Evolutionary conservation across 2,329 filamentous ascomycete species (phyloP), one percentile per base, ranked within the genome.

Genomic region (Neofusicoccum umdonicola): DNA sequence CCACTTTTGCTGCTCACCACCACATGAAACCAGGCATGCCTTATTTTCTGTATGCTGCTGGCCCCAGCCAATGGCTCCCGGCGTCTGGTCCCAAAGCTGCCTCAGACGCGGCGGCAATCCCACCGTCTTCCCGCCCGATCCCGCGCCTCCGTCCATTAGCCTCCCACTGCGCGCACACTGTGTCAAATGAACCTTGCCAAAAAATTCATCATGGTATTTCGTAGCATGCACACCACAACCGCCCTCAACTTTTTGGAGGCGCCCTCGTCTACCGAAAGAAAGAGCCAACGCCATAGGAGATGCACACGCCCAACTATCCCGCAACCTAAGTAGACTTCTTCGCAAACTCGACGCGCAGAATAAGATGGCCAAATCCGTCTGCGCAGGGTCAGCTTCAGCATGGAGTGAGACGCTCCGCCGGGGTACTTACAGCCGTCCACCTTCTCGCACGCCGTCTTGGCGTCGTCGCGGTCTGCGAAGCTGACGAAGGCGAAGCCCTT

Each of bases 401-500:
- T 12, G 17, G 35, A 15, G 15, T 15, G 9, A 8, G 3, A 8
- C 2, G 37, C 19, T 47, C 7, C 22, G 13, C 27, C 35, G 31
- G 37, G 44, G 12, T 56, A 54, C 61, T 63, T 56, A 45, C 9
- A 97, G 74, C 95, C 95, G 81, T 99, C 95, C 92, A 99, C 94
- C 87, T 97, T 97, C 82, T 90, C 90, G 82, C 92, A 96, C 45
- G 95, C 95, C 83, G 90, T 91, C 72, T 91, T 91, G 71, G 95
- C 95, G 79, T 99, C 95, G 71, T 84, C 80, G 71, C 95, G 85
- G 79, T 99, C 95, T 66, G 90, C 91, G 76, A 95, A 99, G 80
- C 92, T 96, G 84, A 99, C 96, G 79, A 99, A 99, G 31, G 96
- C 96, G 78, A 99, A 99, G 68, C 95, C 95, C 88, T 99, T 99